Conservation (phyloP, 805 yeast species). For the Yueomyces sinensis region DNA sequence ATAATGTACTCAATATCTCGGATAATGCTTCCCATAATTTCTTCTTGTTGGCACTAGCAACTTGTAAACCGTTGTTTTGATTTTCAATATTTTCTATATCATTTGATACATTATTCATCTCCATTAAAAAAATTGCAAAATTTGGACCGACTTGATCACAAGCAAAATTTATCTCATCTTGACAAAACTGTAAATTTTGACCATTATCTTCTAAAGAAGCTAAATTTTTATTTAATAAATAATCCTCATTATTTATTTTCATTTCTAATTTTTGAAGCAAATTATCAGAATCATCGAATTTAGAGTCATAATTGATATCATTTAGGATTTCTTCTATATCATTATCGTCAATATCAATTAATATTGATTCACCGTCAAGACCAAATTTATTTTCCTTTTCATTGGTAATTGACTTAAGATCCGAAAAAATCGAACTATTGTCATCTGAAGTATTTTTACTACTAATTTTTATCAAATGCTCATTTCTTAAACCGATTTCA, state of each 20-base stretch:
- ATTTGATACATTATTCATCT: constrained; percentile 46
- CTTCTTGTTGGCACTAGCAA: constrained; percentile 70
- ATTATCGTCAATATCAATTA: constrained; percentile 19
- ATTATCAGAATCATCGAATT: constrained; percentile 48
- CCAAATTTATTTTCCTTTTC: no score
- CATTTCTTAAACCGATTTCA: neutral
- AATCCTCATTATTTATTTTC: constrained; percentile 51
- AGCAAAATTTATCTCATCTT: constrained; percentile 33
- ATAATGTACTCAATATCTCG: constrained; percentile 53
- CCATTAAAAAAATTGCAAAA: constrained; percentile 46
- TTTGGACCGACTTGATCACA: constrained; percentile 44
- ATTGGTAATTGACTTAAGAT: no score
- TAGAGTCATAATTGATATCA: constrained; percentile 63
- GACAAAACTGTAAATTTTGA: constrained; percentile 28
- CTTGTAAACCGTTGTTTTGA: constrained; percentile 75
- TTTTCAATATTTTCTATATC: constrained; percentile 61
- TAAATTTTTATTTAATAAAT: constrained; percentile 43
- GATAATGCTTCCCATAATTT: constrained; percentile 57
- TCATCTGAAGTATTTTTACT: no score
- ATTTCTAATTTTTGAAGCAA: constrained; percentile 44
- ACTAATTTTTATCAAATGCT: no score
- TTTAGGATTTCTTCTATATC: constrained; percentile 45
- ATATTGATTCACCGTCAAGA: no score
- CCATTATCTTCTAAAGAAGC: constrained; percentile 36
- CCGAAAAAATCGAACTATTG: no score